Evolutionary conservation across 495 filamentous ascomycete genomes (phyloP), one percentile per base, ranked within the genome.

Genomic region (Penicillium canescens): DNA sequence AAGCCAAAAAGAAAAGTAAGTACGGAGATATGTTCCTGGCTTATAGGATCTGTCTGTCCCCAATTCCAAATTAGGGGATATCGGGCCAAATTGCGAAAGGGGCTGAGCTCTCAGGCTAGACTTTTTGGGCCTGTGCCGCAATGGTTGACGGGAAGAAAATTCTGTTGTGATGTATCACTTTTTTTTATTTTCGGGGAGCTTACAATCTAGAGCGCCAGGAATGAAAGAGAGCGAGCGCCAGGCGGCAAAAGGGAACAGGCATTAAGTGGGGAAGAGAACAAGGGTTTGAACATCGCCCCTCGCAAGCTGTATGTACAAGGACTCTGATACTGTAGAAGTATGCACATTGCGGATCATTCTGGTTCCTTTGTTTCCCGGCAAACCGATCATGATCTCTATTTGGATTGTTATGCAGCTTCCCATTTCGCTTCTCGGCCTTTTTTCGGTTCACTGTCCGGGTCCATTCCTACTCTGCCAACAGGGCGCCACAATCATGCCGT

Each of bases 281-380:
- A 52, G 40, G 31, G 40, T 52, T 23, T 36, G 13, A 36, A 12
- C n/a, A 34, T 3, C 10, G 34, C 21, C 36, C 40, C 49, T 43
- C 18, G 23, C 28, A 36, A 41, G 28, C 12, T 12, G 13, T 31
- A 36, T 36, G 46, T 49, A 28, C 18, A 31, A 31, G 24, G 13
- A 48, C 24, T 43, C 6, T 21, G 9, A 20, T 37, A 48, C 24
- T 18, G 45, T 14, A 20, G 43, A 20, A 37, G 45, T 34, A 47
- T 46, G 28, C 47, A 59, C 18, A 37, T 47, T 21, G 60, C 43
- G 47, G 57, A 63, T 60, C 59, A 16, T 13, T 40, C 43, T n/a
- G 42, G 46, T 34, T 50, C 44, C 51, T 50, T 37, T 48, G 53
- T 52, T 56, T 37, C 45, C 39, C 34, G 47, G 44, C 28, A 26